Base-by-base conservation (phyloP, 2,329 filamentous ascomycete genomes). In the Coniella lustricola region DNA sequence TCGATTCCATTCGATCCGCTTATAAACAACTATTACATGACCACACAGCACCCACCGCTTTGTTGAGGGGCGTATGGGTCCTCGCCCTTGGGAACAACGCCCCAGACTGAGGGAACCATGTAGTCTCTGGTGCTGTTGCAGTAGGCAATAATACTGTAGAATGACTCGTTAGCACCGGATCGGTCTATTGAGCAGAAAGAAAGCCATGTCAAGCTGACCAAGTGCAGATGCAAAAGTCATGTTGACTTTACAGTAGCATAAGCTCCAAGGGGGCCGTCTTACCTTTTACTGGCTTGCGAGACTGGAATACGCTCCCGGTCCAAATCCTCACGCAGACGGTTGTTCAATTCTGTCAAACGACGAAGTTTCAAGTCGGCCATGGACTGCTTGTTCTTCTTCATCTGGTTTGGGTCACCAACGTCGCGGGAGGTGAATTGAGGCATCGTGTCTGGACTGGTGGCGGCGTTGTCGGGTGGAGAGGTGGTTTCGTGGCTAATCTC, bases 331-430 rank as follows among this genome's bases (percentile, higher is more conserved):
- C 90, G 87, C 67, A 98, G 74, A 60, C 93, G 85, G 70, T 89
- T 89, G 77, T 97, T 98, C 62, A 98, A 81, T 74, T 98, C 93
- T 54, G 90, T 97, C 70, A 98, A 77, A 57, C 93, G 86, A 63
- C 93, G 85, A 62, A 97, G 82, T 79, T 98, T 98, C 57, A 98
- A 81, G 68, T 98, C 93, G 60, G 91, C 91, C 88, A 98, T 97
- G 67, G 89, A 95, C 74, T 97, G 93, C 77, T 96, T 96, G 76
- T 94, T 97, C 75, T 90, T 95, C 78, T 80, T 82, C 60, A 82
- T 79, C 66, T 84, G 79, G 61, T 77, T 79, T 66, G 79, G 78
- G 64, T 84, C 81, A 68, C 78, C 79, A 54, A 80, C 77, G 63
- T 84, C 81, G 60, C 81, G 77, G 42, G 80, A 82, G 50, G 79